phyloP scores from a whole-genome alignment of 345 rosid species.

The Boechera divaricarpa region DNA sequence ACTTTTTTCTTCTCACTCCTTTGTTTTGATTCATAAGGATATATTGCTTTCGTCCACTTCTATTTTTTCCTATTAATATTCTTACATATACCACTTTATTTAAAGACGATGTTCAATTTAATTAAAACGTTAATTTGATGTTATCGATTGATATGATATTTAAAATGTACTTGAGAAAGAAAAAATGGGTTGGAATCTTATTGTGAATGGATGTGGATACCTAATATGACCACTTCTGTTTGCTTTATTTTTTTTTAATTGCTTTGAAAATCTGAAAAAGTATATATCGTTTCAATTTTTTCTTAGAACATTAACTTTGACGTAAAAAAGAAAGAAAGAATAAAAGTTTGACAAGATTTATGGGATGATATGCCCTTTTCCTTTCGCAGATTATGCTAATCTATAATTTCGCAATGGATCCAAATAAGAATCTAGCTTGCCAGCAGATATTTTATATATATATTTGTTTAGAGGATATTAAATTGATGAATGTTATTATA shows the following conservation, averaged over 20 bases:
- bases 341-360: neutral
- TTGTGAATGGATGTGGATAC: neutral
- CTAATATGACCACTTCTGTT: conserved; percentile 1
- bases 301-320: neutral
- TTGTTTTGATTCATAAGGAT: conserved; percentile 33
- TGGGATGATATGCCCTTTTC: neutral
- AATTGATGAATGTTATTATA: neutral
- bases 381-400: neutral
- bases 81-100: neutral
- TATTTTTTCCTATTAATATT: neutral
- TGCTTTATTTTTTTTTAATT: neutral
- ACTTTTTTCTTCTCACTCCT: conserved; percentile 18
- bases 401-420: neutral
- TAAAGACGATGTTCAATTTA: neutral
- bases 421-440: neutral
- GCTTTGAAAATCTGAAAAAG: neutral
- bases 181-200: neutral
- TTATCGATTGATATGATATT: neutral
- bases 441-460: neutral
- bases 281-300: neutral
- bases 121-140: neutral
- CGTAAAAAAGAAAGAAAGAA: neutral
- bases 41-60: conserved; percentile 33
- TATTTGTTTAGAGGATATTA: neutral
- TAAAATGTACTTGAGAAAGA: neutral